Evolutionary conservation across 2,329 filamentous ascomycete genomes (phyloP), one percentile per base, ranked within the genome.

Genomic region (Cladophialophora exuberans): DNA sequence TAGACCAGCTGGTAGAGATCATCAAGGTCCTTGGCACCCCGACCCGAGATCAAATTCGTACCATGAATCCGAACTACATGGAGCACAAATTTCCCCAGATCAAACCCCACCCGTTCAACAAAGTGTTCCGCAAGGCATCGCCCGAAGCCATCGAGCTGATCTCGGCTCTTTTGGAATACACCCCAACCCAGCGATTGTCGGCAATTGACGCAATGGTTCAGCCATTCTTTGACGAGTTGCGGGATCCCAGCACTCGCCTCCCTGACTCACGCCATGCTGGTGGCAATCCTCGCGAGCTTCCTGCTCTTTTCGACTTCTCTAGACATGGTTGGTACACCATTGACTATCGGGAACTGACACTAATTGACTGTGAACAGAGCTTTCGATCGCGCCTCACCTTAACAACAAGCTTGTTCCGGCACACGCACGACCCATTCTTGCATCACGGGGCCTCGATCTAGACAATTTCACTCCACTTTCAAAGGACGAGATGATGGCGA

Each of bases 11-110:
- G 44, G 94, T 99, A 41, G 94, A 99, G 76, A 99, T 99, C 72
- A 99, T 99, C 82, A 99, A 99, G 78, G 93, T 99, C 49, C 79
- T 99, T 58, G 94, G 94, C 57, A 99, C 94, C 15, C 94, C 94
- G 15, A 97, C 94, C 30, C 84, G 94, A 62, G 94, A 99, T 73
- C 94, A 99, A 75, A 99, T 99, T 69, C 89, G 94, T 65, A 99
- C 94, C 63, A 99, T 99, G 94, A 99, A 99, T 76, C 94, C 94
- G 56, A 99, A 99, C 76, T 99, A 99, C 76, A 99, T 99, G 94
- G 94, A 99, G 78, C 94, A 99, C 79, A 97, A 97, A 79, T 99
- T 99, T 76, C 94, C 94, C 43, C 94, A 99, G 75, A 99, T 99
- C 79, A 99, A 99, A 80, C 94, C 94, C 55, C 94, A 99, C 70